A percentile compares a stretch with the other conserved stretches of the same genome.
Evolutionary conservation across 2,329 filamentous ascomycete species (phyloP).

Genomic region (Xylariaceae sp.): DNA sequence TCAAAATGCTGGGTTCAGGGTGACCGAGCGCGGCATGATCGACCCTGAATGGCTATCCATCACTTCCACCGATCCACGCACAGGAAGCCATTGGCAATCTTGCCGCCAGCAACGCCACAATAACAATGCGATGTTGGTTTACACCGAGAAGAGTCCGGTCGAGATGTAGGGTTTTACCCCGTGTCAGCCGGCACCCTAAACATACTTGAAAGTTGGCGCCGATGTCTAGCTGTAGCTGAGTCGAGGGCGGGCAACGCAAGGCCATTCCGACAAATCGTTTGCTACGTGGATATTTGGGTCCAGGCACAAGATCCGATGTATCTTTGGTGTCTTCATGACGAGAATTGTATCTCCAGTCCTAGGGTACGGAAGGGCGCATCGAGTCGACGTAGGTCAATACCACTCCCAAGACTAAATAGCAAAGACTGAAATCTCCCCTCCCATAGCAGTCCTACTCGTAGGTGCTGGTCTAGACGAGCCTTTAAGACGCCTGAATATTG

Average conservation of each 20-base stretch:
- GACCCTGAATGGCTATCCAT: background rate
- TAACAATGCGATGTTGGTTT: background rate
- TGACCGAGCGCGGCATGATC: conserved; percentile 10
- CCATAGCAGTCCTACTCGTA: conserved; percentile 85
- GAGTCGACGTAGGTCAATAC: conserved; percentile 74
- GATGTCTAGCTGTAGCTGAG: background rate
- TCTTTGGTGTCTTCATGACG: conserved; percentile 57
- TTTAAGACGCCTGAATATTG: conserved; percentile 87
- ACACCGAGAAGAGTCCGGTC: background rate
- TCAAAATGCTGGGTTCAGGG: background rate
- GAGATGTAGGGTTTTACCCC: background rate
- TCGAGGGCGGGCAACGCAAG: no score
- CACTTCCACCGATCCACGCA: background rate
- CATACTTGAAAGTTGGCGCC: background rate
- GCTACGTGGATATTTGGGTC: background rate
- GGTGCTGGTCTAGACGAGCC: conserved; percentile 84
- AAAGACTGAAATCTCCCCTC: conserved; percentile 91
- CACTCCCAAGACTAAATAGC: conserved; percentile 86
- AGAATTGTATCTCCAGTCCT: conserved; percentile 81
- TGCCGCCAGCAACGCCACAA: background rate
- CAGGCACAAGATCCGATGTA: background rate
- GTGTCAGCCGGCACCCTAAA: background rate
- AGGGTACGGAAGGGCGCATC: conserved; percentile 78
- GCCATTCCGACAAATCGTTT: background rate
- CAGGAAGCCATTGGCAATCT: background rate